Base-by-base conservation (phyloP, 371 early-diverging fungal genomes). In the Lichtheimia hyalospora region DNA sequence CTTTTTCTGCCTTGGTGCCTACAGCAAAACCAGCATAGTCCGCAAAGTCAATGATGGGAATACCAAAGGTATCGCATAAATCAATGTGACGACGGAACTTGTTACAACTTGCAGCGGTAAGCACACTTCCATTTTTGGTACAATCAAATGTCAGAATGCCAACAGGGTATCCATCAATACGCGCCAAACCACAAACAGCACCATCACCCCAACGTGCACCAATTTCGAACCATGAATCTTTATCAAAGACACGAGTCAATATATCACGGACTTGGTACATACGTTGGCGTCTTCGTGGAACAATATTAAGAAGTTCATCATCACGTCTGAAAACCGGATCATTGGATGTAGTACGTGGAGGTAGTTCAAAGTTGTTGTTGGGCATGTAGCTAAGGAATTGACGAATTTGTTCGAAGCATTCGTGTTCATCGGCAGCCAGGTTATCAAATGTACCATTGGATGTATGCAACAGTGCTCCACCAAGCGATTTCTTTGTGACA, bases 11-110 rank as follows among this genome's bases (percentile, higher is more conserved):
- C 60, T 75, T 57, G 21, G 73, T 73, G 14, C 76, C 75, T n/a
- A 79, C 68, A 3, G 76, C 63, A 54, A 75, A 79, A 5, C 76
- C 79, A 27, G 79, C 75, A 63, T 79, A 73, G 59, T 75, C 79
- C 4, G 75, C 76, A 65, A 79, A 74, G 46, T 75, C 74, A 7
- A 79, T 43, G 20, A 79, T 63, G 5, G 79, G 76, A 6, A 79
- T 52, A 25, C 76, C 79, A 62, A 79, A 79, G 2, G 70, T 70
- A 42, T 79, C 73, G 56, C 75, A 75, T 15, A 79, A 52, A 63
- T 79, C 76, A 52, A 75, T 75, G 39, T 75, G 79, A 8, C 76
- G 59, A 51, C 79, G 68, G 42, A 79, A 75, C 52, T 79, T 79
- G 49, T 72, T 67, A 28, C 70, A 72, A 18, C 73, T 71, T 0